Evolutionary conservation across 1,139 yeast genomes (phyloP).

Genomic region (Suhomyces kunorum): DNA sequence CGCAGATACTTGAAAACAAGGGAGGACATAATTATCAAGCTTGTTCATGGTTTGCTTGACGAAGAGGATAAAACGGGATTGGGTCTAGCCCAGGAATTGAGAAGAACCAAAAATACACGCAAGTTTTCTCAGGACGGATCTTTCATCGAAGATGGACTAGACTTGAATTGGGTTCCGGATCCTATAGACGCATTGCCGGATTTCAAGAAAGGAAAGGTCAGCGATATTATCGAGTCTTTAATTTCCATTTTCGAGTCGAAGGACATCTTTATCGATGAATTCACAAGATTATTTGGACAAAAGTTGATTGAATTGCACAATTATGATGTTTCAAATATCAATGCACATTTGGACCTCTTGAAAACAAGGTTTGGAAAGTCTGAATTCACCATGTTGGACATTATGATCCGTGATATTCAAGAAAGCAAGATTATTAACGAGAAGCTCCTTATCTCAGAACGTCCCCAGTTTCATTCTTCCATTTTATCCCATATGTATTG

Average conservation of each 20-base stretch:
- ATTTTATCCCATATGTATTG: constrained; percentile 51
- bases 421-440: constrained; percentile 48
- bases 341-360: constrained; percentile 50
- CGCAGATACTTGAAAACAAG: constrained; percentile 65
- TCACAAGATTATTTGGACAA: constrained; percentile 65
- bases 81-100: constrained; percentile 57
- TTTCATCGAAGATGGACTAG: constrained; percentile 40
- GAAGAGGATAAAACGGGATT: constrained; percentile 39
- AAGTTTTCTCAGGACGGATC: constrained; percentile 7
- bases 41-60: constrained; percentile 72
- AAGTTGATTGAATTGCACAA: constrained; percentile 53
- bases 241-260: constrained; percentile 78
- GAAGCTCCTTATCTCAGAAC: constrained; percentile 20
- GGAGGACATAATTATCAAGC: constrained; percentile 66
- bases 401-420: constrained; percentile 80
- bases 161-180: constrained; percentile 79
- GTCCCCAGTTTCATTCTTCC: constrained; percentile 27
- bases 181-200: constrained; percentile 94
- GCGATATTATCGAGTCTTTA: constrained; percentile 71
- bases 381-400: constrained; percentile 70
- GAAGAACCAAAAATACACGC: constrained; percentile 15
- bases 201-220: constrained; percentile 62
- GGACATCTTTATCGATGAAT: constrained; percentile 70
- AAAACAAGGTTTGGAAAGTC: constrained; percentile 67
- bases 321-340: constrained; percentile 46